Conservation (phyloP, 2,329 filamentous ascomycete genomes). For the Microdochium paspali region DNA sequence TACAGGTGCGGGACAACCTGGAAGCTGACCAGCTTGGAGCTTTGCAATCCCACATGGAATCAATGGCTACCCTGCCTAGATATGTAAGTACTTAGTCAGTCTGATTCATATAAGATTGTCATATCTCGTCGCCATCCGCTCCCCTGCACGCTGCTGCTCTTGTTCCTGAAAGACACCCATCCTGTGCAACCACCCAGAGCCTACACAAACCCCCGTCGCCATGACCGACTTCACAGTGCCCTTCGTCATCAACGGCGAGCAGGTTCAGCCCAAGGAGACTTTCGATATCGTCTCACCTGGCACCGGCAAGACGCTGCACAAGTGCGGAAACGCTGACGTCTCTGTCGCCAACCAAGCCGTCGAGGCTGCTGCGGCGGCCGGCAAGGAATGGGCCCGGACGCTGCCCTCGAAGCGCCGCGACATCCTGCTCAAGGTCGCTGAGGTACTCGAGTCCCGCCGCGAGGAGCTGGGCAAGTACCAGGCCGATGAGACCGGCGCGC, state of each 20-base stretch:
- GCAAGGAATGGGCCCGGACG: slow-evolving; percentile 52
- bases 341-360: slow-evolving; percentile 40
- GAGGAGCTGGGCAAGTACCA: slow-evolving; percentile 47
- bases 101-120: no score
- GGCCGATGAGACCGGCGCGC: slow-evolving; percentile 25
- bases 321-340: slow-evolving; percentile 45
- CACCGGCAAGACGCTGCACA: slow-evolving; percentile 40
- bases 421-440: slow-evolving; percentile 53
- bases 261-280: slow-evolving; percentile 33
- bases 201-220: neutral
- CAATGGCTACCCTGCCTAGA: no score
- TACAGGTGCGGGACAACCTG: no score
- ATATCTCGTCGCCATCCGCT: no score
- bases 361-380: slow-evolving; percentile 44
- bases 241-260: slow-evolving; percentile 33
- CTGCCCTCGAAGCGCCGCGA: slow-evolving; percentile 47
- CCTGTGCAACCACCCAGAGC: no score
- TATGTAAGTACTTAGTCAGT: no score
- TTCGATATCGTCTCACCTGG: slow-evolving; percentile 49
- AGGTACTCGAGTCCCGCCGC: slow-evolving; percentile 41
- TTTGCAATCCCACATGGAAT: no score
- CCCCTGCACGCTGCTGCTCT: no score
- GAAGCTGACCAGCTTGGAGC: no score
- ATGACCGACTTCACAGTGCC: slow-evolving; percentile 24
- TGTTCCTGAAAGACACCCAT: no score